These are phyloP conservation scores for Solanum hybrid DNA, from an alignment of 305 asterid genomes.

Conservation along the genomic window DNA sequence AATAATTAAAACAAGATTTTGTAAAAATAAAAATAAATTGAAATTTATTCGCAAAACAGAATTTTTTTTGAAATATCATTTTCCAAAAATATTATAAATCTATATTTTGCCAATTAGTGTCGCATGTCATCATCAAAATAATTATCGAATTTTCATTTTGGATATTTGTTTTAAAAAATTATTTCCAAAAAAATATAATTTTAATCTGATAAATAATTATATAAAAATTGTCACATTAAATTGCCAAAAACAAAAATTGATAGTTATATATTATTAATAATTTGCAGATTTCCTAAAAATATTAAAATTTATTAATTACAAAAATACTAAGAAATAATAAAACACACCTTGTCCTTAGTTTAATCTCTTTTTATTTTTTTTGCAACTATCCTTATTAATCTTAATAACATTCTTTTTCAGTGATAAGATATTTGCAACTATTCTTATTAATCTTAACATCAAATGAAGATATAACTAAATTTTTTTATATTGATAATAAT, in stretches of 20 bases:
- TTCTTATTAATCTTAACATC: too few relatives aligned
- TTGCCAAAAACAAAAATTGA: neutral
- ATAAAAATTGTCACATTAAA: neutral
- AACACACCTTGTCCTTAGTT: neutral
- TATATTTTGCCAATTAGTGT: too few relatives aligned
- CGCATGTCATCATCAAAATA: too few relatives aligned
- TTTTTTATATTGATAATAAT: too few relatives aligned
- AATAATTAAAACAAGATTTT: neutral
- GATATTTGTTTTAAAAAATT: too few relatives aligned
- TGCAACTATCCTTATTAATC: too few relatives aligned
- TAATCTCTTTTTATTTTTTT: neutral
- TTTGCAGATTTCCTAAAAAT: neutral
- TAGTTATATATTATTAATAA: neutral
- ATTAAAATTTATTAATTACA: neutral
- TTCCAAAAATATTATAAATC: too few relatives aligned
- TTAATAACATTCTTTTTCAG: too few relatives aligned
- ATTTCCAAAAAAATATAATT: too few relatives aligned
- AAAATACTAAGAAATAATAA: neutral
- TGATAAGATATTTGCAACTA: too few relatives aligned
- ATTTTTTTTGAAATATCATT: neutral
- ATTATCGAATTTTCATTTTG: neutral
- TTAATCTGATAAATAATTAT: neutral
- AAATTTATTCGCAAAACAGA: neutral
- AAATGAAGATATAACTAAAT: too few relatives aligned
- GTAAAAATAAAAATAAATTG: neutral